Evolutionary conservation across 2,329 filamentous ascomycete species (phyloP).

Genomic region (Pestalotiopsis sp.): DNA sequence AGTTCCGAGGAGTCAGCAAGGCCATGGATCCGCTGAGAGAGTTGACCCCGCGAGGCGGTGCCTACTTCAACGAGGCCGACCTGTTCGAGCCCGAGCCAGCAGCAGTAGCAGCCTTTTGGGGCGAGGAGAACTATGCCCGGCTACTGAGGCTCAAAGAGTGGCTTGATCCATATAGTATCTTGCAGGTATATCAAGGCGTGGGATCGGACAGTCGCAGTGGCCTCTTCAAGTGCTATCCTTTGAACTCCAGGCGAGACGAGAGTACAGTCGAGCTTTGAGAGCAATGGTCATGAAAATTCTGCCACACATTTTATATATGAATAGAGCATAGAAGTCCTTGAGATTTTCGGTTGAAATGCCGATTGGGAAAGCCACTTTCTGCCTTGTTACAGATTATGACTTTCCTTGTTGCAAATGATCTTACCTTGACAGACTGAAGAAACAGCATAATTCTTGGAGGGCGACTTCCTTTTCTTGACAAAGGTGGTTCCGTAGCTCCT

Average conservation of each 20-base stretch:
- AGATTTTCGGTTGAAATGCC: too few species aligned
- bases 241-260: not conserved
- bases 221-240: not conserved
- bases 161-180: not conserved
- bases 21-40: conserved; percentile 1
- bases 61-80: conserved; percentile 42
- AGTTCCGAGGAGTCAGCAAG: not conserved
- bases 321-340: too few species aligned
- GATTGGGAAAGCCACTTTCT: too few species aligned
- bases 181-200: not conserved
- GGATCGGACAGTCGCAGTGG: not conserved
- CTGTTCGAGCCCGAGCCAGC: conserved; percentile 28
- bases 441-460: too few species aligned
- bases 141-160: not conserved
- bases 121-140: not conserved
- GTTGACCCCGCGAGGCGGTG: conserved; percentile 17
- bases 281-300: not conserved
- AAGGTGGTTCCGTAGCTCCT: too few species aligned
- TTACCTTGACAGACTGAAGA: too few species aligned
- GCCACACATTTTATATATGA: not conserved
- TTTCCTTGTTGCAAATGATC: too few species aligned
- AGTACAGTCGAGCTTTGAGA: not conserved
- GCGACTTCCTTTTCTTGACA: too few species aligned
- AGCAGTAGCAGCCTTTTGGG: not conserved
- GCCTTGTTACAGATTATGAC: too few species aligned